Conservation (phyloP, 148 eudicot genomes). For the Fagopyrum tataricum region DNA sequence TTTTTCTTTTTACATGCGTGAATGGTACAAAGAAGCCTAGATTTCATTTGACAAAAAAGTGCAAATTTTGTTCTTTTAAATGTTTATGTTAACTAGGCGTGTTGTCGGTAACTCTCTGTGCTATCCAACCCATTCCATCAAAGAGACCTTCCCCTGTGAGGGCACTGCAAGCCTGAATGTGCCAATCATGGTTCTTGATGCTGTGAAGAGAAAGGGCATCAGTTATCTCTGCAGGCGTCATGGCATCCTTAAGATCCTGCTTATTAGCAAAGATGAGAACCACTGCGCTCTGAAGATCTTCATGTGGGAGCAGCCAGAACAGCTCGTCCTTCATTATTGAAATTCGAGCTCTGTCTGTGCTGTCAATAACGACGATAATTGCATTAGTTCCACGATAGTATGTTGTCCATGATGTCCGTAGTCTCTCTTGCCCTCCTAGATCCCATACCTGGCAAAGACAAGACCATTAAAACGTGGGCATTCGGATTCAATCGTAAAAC, state of each 20-base stretch:
- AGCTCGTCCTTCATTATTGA: conserved; percentile 88
- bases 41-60: background rate
- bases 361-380: conserved; percentile 79
- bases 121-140: conserved; percentile 95
- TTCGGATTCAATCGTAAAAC: too few relatives aligned
- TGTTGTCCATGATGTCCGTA: conserved; percentile 92
- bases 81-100: conserved; percentile 18
- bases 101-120: conserved; percentile 77
- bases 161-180: conserved; percentile 86
- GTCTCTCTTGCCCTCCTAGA: conserved; percentile 94
- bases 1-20: background rate
- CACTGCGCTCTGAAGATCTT: conserved; percentile 74
- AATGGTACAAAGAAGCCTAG: background rate
- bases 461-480: background rate
- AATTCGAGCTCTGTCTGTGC: conserved; percentile 85
- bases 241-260: conserved; percentile 86
- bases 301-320: conserved; percentile 68
- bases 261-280: conserved; percentile 80
- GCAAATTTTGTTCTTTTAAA: background rate
- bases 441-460: conserved; percentile 67
- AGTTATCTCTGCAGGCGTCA: conserved; percentile 87
- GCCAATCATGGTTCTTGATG: conserved; percentile 93
- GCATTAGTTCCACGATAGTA: conserved; percentile 96
- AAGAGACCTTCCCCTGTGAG: conserved; percentile 92
- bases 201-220: conserved; percentile 95